Percentiles rank a stretch among this genome's conserved stretches.
Conservation (phyloP, 345 rosid genomes). For the Brassica nigra region DNA sequence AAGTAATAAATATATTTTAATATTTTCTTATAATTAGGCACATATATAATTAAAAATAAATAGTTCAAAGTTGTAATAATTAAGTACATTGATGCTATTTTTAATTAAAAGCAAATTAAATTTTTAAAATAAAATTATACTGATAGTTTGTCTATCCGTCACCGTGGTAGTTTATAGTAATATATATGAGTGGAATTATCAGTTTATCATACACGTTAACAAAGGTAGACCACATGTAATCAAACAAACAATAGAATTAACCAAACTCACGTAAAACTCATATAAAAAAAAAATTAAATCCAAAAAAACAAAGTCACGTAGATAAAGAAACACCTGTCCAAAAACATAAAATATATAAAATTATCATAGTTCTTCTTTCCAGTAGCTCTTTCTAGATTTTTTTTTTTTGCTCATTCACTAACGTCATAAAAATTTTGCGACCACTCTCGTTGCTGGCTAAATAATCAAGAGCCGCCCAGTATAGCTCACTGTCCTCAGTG, state of each 20-base stretch:
- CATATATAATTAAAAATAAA: no score
- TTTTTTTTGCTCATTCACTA: background rate
- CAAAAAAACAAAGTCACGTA: background rate
- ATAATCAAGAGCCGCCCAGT: background rate
- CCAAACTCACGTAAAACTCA: background rate
- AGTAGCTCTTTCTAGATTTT: background rate
- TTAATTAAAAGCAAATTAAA: no score
- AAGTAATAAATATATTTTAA: no score
- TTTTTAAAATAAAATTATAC: no score
- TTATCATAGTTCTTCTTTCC: background rate
- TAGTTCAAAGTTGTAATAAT: no score
- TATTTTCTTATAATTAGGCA: no score
- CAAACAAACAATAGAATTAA: background rate
- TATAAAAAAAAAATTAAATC: background rate
- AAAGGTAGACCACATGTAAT: background rate
- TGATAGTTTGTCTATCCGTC: no score
- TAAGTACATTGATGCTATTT: no score
- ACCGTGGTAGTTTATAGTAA: no score
- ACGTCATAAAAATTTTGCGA: conserved; percentile 3
- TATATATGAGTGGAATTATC: background rate
- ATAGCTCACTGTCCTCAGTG: background rate
- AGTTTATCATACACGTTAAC: background rate
- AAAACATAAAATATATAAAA: background rate
- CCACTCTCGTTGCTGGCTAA: background rate
- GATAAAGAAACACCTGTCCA: background rate